Conservation (phyloP, 83 land plant species). For the Thuja plicata region DNA sequence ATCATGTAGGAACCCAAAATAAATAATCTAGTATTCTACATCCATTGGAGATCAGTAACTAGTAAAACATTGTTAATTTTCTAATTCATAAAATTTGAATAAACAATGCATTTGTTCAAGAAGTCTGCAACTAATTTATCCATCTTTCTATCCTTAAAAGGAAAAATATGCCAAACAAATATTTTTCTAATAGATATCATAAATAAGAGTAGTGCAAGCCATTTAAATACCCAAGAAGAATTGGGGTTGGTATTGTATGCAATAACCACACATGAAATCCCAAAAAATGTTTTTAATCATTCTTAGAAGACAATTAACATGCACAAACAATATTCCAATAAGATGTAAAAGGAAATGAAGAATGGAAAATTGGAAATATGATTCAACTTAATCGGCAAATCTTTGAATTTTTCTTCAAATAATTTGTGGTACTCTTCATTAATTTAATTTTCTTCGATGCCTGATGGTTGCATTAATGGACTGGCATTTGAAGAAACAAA, state of each 20-base stretch:
- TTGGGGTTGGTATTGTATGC: too few relatives aligned
- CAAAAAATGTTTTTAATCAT: too few relatives aligned
- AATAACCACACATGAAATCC: background rate
- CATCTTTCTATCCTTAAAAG: too few relatives aligned
- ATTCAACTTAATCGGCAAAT: constrained; percentile 32
- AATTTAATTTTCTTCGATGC: constrained; percentile 16
- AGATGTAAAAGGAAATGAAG: background rate
- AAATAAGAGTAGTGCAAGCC: background rate
- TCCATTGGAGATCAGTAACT: background rate
- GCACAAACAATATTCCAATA: background rate
- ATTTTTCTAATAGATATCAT: background rate
- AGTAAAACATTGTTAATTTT: too few relatives aligned
- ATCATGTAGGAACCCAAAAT: background rate
- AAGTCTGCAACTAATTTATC: too few relatives aligned
- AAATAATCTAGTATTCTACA: background rate
- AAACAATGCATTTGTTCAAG: too few relatives aligned
- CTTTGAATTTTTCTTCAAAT: constrained; percentile 42
- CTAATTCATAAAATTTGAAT: too few relatives aligned
- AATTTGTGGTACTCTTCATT: constrained; percentile 48
- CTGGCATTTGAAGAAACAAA: too few relatives aligned
- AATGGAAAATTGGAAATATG: background rate
- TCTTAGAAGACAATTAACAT: background rate
- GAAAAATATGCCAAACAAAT: background rate
- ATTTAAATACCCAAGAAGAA: background rate
- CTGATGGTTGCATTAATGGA: background rate